Evolutionary conservation across 352 stramenopile genomes (phyloP).

Genomic region (Pelagophyceae sp.): DNA sequence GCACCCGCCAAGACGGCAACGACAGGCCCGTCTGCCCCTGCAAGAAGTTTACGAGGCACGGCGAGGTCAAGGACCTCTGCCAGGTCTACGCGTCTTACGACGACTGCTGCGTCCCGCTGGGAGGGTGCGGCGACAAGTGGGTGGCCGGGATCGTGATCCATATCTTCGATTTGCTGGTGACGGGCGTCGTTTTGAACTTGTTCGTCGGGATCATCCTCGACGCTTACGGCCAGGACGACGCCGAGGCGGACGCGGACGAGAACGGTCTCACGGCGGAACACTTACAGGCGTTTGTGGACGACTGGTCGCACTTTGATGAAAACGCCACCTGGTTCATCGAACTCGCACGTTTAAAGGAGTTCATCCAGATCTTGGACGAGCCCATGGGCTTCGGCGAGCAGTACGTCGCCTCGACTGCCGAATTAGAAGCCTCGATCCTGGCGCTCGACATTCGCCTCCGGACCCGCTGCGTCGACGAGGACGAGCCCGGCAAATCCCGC

Average conservation of each 20-base stretch:
- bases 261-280: constrained; percentile 60
- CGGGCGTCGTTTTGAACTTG: constrained; percentile 82
- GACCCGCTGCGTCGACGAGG: background rate
- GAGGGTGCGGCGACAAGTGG: constrained; percentile 51
- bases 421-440: constrained; percentile 19
- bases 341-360: constrained; percentile 13
- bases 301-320: constrained; percentile 25
- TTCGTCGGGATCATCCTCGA: constrained; percentile 86
- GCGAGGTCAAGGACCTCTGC: constrained; percentile 50
- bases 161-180: constrained; percentile 79
- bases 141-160: constrained; percentile 31
- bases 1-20: constrained; percentile 9
- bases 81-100: constrained; percentile 54
- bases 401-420: constrained; percentile 21
- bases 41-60: constrained; percentile 45
- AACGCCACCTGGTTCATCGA: constrained; percentile 20
- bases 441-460: background rate
- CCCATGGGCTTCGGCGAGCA: constrained; percentile 29
- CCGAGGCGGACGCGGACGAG: constrained; percentile 75
- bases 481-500: background rate
- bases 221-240: constrained; percentile 69
- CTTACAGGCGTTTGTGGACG: constrained; percentile 62
- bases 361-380: constrained; percentile 26
- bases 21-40: constrained; percentile 28
- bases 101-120: constrained; percentile 49